Evolutionary conservation across 805 yeast genomes (phyloP), one percentile per base, ranked within the genome.

Genomic region (Ogataea chonburiensis): DNA sequence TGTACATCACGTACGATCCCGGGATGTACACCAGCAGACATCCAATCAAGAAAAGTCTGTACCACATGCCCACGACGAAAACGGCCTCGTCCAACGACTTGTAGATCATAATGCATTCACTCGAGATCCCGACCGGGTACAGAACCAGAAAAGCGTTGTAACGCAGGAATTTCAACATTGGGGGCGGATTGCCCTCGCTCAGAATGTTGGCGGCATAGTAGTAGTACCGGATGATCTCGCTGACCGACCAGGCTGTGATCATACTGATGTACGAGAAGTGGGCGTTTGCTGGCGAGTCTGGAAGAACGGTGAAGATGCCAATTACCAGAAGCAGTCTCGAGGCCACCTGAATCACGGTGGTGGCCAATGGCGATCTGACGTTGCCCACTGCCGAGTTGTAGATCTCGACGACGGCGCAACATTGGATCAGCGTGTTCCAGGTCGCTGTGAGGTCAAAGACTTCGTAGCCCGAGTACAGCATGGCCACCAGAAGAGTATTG

Each of bases 71-170:
- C 33, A 70, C 67, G 20, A 52, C 71, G 30, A 48, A 46, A 34
- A 65, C 71, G n/a, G 96, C 95, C 31, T 73, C 76, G n/a, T 70
- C 73, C 34, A 91, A 67, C 0, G 96, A 79, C 38, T 77, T 61
- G 62, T 76, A 81, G 41, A 86, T 71, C 63, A 87, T 75, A 22
- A 69, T 53, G 42, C 84, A 68, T 60, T 93, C 98, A 43, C 91
- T 78, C 2, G 84, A 75, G n/a, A 89, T 96, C 3, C 98, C 98
- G 14, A 83, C 61, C 13, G 98, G 98, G 55, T 93, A 93, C 46
- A 93, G 67, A 3, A 86, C 75, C 47, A 75, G 73, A 62, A 93
- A 93, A 17, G 86, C 65, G 45, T 85, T 84, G 70, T 93, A 93
- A 54, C 98, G 75, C 46, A 87, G 64, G 71, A 81, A 74, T 13